Conservation (phyloP, 2,329 filamentous ascomycete species). For the Xylariaceae sp. region DNA sequence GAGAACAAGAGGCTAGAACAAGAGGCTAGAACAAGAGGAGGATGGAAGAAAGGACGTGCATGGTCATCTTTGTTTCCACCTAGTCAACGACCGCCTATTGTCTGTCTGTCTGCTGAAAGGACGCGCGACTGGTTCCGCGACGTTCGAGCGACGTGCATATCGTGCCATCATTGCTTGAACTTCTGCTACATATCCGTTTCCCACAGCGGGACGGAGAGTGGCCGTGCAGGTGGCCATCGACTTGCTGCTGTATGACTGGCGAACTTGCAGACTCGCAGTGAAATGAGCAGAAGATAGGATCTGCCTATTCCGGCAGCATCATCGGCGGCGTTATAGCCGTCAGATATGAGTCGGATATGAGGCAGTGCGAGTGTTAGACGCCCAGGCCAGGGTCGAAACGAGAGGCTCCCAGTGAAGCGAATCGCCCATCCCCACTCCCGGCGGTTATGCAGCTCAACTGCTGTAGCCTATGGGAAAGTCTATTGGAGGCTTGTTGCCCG, state of each 20-base stretch:
- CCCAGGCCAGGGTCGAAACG: background rate
- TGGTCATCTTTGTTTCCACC: constrained; percentile 26
- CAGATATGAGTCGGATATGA: too few species aligned
- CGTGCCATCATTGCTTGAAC: too few species aligned
- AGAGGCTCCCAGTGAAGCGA: background rate
- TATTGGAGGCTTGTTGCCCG: background rate
- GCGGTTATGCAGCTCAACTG: too few species aligned
- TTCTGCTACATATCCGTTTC: too few species aligned
- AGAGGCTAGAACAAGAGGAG: background rate
- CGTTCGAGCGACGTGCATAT: too few species aligned
- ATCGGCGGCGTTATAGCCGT: background rate
- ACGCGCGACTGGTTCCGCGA: background rate
- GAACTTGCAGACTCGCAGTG: too few species aligned
- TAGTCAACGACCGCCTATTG: constrained; percentile 4
- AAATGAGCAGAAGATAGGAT: too few species aligned
- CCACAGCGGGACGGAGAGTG: too few species aligned
- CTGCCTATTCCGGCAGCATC: background rate
- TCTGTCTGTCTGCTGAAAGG: background rate
- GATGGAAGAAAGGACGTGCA: constrained; percentile 9
- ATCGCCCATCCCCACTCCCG: background rate
- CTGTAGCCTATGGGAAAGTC: background rate
- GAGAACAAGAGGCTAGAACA: background rate
- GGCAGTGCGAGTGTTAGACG: background rate
- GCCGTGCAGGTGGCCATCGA: too few species aligned
- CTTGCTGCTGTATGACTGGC: too few species aligned